These are phyloP conservation scores for Phytophthora sansomeana DNA, from an alignment of 352 stramenopile genomes.

Conservation along the genomic window DNA sequence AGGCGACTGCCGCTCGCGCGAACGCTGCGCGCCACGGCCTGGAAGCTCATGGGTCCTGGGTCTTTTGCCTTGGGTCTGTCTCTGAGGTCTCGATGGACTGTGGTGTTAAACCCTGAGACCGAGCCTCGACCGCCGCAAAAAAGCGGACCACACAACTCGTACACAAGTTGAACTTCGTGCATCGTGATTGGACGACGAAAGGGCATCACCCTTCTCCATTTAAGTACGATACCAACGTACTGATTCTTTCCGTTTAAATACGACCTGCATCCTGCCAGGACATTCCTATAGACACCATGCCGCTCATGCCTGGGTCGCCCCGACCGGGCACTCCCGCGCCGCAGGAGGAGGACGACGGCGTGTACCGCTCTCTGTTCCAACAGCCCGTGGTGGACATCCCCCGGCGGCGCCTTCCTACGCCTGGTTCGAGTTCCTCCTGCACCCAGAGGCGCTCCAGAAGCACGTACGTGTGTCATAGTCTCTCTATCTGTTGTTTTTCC, in stretches of 20 bases:
- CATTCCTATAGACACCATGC: constrained; percentile 33
- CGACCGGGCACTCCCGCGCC: constrained; percentile 49
- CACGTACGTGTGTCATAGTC: constrained; percentile 52
- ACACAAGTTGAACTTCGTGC: constrained; percentile 39
- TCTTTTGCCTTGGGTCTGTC: not conserved
- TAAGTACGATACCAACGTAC: constrained; percentile 1
- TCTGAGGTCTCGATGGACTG: constrained; percentile 24
- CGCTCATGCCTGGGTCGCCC: constrained; percentile 71
- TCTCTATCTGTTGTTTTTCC: not conserved
- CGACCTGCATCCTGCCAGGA: not conserved
- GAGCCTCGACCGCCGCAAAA: constrained; percentile 7
- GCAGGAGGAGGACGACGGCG: constrained; percentile 66
- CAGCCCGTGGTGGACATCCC: constrained; percentile 82
- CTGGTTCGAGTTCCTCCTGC: constrained; percentile 90
- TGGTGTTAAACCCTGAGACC: constrained; percentile 28
- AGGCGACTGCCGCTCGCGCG: constrained; percentile 46
- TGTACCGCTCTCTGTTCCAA: constrained; percentile 89
- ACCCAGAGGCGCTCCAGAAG: constrained; percentile 74
- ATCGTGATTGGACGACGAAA: constrained; percentile 27
- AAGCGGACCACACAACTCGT: constrained; percentile 18
- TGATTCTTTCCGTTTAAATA: not conserved
- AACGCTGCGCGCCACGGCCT: constrained; percentile 47
- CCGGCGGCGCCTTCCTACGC: constrained; percentile 71
- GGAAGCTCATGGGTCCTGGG: constrained; percentile 59
- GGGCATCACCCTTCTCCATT: not conserved